Evolutionary conservation across 257 asterid genomes (phyloP).

Genomic region (Ligustrum vulgare): DNA sequence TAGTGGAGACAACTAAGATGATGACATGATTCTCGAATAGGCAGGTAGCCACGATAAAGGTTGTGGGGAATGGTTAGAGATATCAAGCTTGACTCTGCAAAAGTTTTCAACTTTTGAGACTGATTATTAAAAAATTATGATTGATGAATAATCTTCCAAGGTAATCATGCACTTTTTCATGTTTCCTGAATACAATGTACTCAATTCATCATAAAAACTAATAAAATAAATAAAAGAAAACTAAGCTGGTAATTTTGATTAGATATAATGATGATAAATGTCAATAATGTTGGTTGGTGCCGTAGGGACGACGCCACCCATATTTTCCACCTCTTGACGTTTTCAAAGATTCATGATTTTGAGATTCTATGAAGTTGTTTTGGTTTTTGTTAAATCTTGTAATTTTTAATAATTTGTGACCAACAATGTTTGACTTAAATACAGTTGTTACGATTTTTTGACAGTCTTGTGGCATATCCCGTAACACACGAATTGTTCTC

Average conservation of each 20-base stretch:
- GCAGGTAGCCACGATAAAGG: background rate
- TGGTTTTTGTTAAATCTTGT: no score
- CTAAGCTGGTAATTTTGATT: background rate
- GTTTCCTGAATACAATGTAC: background rate
- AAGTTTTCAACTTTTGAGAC: slow-evolving; percentile 25
- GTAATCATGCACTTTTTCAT: background rate
- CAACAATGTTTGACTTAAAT: no score
- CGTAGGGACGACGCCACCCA: no score
- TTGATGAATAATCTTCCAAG: slow-evolving; percentile 2
- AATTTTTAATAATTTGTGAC: no score
- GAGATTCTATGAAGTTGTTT: no score
- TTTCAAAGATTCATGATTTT: no score
- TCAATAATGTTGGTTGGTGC: slow-evolving; percentile 12
- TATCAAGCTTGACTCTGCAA: background rate
- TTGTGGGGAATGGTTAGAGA: background rate
- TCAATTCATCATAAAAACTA: background rate
- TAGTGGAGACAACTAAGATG: no score
- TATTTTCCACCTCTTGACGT: no score
- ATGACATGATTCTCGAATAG: background rate
- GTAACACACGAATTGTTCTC: no score
- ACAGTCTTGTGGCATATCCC: no score
- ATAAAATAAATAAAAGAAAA: background rate
- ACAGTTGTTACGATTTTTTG: no score
- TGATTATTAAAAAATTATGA: background rate
- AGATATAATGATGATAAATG: slow-evolving; percentile 4